Evolutionary conservation across 345 rosid genomes (phyloP), one percentile per base, ranked within the genome.

Genomic region (Punica granatum): DNA sequence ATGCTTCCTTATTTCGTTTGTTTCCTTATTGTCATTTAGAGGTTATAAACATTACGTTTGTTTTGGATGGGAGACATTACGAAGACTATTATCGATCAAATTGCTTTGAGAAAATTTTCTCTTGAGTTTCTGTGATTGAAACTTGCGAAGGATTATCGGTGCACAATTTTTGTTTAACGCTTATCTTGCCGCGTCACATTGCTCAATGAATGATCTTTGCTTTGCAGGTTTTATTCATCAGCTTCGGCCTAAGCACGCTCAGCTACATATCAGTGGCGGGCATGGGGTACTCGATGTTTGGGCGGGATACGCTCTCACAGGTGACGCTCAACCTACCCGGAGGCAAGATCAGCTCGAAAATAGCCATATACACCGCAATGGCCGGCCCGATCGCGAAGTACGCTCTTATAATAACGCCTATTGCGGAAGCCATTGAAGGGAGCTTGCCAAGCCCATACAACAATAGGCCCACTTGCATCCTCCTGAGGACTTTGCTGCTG

Each of bases 351-450:
- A 77, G 90, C 67, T 79, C 87, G 7, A 87, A 76, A 64, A 66
- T 89, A 30, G 92, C 90, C n/a, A 86, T 89, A 44, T 87, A 78
- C 74, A 89, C 81, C 12, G 83, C 85, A n/a, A 46, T 89, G 77
- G 86, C 81, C 7, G 78, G 79, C 51, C 90, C 92, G 3, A 74
- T 87, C 35, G 68, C 92, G 34, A 87, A 87, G 69, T 87, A 79
- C 26, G 89, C 90, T 1, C 72, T 87, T 30, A 82, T 79, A 81
- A 77, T 85, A 13, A 82, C 83, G 23, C 96, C 96, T 5, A 74
- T 85, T 33, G 77, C 72, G 10, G 81, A 78, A 35, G 78, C 85
- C 14, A 60, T 73, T 30, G 77, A 77, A 67, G 75, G 71, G 46
- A 51, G 69, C 64, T 64, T 82, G 21, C 73, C 89, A 0, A 51